Conservation (phyloP, 2,329 filamentous ascomycete species). For the Pseudogymnoascus destructans region DNA sequence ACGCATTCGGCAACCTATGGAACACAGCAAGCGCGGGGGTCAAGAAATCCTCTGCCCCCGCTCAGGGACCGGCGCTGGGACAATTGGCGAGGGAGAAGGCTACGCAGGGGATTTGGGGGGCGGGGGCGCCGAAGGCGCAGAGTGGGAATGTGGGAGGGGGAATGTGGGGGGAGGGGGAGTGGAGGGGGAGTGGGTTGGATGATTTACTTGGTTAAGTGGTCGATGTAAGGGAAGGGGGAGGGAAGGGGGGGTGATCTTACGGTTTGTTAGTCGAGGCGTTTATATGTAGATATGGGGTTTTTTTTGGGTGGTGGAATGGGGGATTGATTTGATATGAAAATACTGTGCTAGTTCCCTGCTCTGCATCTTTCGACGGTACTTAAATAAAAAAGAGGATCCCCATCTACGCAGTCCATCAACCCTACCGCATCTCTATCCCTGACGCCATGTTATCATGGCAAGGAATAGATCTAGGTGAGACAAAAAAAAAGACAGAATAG, state of each 20-base stretch:
- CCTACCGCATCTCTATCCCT: no score
- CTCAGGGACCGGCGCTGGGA: constrained; percentile 64
- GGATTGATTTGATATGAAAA: neutral
- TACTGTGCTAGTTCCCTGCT: neutral
- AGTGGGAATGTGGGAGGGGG: constrained; percentile 20
- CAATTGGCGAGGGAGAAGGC: constrained; percentile 98
- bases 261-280: neutral
- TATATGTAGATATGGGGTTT: neutral
- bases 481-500: no score
- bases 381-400: no score
- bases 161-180: constrained; percentile 21
- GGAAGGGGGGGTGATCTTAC: neutral
- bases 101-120: constrained; percentile 85
- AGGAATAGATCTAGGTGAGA: no score
- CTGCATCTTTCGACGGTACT: no score
- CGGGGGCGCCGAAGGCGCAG: constrained; percentile 37
- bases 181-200: constrained; percentile 27
- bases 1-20: constrained; percentile 86
- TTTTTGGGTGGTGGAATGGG: neutral
- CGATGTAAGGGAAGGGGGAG: neutral
- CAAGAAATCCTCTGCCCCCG: constrained; percentile 55
- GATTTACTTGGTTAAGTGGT: constrained; percentile 32
- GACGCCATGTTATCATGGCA: no score
- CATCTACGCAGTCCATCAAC: no score
- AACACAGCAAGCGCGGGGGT: constrained; percentile 53